Evolutionary conservation across 495 filamentous ascomycete genomes (phyloP).

Genomic region (Lophium mytilinum): DNA sequence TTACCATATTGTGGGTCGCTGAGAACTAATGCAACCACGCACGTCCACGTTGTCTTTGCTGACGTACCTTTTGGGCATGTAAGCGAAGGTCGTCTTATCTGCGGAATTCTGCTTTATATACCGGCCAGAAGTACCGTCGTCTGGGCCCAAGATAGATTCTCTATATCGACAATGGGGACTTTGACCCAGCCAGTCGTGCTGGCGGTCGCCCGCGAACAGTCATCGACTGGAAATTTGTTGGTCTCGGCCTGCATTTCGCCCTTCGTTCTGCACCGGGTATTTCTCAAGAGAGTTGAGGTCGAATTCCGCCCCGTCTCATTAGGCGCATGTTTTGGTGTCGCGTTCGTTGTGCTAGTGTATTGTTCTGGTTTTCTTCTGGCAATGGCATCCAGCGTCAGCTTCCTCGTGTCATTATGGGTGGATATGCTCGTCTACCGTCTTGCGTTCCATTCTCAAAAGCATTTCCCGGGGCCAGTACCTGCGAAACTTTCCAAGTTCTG

Average conservation of each 20-base stretch:
- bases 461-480: slow-evolving; percentile 5
- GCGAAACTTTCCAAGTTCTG: slow-evolving; percentile 4
- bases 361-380: background rate
- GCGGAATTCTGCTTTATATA: no score
- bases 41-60: no score
- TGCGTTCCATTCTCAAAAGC: slow-evolving; percentile 4
- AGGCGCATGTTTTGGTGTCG: background rate
- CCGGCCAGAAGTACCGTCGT: no score
- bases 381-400: background rate
- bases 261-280: background rate
- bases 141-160: no score
- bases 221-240: no score
- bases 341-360: background rate
- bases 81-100: no score
- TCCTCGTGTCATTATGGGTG: background rate
- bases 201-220: no score
- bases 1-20: no score
- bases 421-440: slow-evolving; percentile 2
- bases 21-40: no score
- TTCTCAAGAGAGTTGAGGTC: slow-evolving; percentile 1
- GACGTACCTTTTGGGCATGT: no score
- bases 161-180: no score
- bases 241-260: background rate
- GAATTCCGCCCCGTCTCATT: background rate
- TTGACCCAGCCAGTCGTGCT: no score